Percentiles rank a stretch among this genome's conserved stretches.
Evolutionary conservation across 2,329 filamentous ascomycete genomes (phyloP).

Genomic region (Hypocrella siamensis): DNA sequence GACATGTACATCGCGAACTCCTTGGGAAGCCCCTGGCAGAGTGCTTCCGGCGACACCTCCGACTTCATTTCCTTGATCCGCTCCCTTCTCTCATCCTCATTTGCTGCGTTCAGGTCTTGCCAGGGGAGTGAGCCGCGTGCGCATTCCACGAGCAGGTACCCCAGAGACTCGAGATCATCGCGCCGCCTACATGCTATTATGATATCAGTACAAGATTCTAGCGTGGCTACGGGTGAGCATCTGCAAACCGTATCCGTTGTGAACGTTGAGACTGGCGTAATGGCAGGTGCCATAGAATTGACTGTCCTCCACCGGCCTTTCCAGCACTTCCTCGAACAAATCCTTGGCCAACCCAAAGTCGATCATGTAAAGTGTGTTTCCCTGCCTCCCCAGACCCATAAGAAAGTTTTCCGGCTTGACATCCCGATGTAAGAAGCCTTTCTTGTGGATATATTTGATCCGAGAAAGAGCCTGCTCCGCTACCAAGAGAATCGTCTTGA

Average conservation of each 20-base stretch:
- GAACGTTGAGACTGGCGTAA: neutral
- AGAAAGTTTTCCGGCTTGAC: slow-evolving; percentile 99
- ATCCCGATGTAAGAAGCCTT: slow-evolving; percentile 98
- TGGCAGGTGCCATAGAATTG: neutral
- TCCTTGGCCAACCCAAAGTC: slow-evolving; percentile 75
- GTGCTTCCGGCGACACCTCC: neutral
- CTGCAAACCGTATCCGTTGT: too few relatives aligned
- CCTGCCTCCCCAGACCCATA: slow-evolving; percentile 97
- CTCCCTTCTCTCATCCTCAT: neutral
- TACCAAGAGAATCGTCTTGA: slow-evolving; percentile 92
- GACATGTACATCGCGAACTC: neutral
- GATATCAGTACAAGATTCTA: neutral
- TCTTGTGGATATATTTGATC: slow-evolving; percentile 98
- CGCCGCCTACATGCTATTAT: neutral
- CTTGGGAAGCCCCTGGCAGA: neutral
- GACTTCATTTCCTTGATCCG: neutral
- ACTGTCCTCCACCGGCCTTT: neutral
- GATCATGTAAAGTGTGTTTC: slow-evolving; percentile 98
- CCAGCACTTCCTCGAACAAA: neutral
- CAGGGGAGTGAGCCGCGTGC: neutral
- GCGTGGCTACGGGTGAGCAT: neutral
- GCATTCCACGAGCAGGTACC: neutral
- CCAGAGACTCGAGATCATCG: neutral
- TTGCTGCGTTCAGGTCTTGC: neutral
- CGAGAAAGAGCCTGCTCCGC: slow-evolving; percentile 97